phyloP scores from a whole-genome alignment of 768 basidiomycete genomes.

The Crepidotus variabilis region DNA sequence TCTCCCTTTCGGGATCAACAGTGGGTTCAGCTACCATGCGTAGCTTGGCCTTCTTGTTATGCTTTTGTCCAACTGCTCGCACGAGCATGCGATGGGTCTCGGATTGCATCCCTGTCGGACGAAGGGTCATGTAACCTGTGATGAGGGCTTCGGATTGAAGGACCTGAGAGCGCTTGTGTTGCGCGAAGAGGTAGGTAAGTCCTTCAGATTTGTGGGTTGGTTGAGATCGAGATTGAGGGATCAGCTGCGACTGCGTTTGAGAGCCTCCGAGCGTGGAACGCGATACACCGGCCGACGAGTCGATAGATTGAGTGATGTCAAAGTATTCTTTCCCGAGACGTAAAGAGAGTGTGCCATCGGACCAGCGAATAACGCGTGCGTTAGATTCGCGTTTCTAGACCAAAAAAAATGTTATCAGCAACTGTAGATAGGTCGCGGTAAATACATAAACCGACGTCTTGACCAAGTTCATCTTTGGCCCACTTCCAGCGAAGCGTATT shows the following conservation, averaged over 20 bases:
- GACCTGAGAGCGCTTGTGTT: slow-evolving; percentile 81
- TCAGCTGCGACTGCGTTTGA: slow-evolving; percentile 30
- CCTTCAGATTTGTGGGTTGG: slow-evolving; percentile 57
- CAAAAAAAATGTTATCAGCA: slow-evolving; percentile 2
- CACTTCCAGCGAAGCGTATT: slow-evolving; percentile 97
- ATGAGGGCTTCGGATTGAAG: slow-evolving; percentile 84
- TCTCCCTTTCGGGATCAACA: slow-evolving; percentile 72
- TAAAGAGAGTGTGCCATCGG: slow-evolving; percentile 88
- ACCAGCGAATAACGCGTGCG: slow-evolving; percentile 90
- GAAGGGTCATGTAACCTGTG: slow-evolving; percentile 79
- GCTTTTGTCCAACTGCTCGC: slow-evolving; percentile 79
- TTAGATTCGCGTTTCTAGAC: slow-evolving; percentile 82
- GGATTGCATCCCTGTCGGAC: slow-evolving; percentile 87
- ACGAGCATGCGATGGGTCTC: slow-evolving; percentile 89
- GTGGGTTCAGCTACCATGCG: slow-evolving; percentile 78
- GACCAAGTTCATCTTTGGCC: slow-evolving; percentile 70
- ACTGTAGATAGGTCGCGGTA: not conserved
- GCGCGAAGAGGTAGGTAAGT: slow-evolving; percentile 85
- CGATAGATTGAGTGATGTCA: slow-evolving; percentile 79
- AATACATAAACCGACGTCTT: slow-evolving; percentile 57
- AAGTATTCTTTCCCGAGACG: slow-evolving; percentile 93
- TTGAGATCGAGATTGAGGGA: slow-evolving; percentile 37
- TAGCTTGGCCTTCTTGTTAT: slow-evolving; percentile 75
- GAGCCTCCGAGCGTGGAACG: slow-evolving; percentile 52
- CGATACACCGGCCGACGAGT: slow-evolving; percentile 66